phyloP scores from a whole-genome alignment of 108 stramenopile species.

The Parietichytrium sp. region DNA sequence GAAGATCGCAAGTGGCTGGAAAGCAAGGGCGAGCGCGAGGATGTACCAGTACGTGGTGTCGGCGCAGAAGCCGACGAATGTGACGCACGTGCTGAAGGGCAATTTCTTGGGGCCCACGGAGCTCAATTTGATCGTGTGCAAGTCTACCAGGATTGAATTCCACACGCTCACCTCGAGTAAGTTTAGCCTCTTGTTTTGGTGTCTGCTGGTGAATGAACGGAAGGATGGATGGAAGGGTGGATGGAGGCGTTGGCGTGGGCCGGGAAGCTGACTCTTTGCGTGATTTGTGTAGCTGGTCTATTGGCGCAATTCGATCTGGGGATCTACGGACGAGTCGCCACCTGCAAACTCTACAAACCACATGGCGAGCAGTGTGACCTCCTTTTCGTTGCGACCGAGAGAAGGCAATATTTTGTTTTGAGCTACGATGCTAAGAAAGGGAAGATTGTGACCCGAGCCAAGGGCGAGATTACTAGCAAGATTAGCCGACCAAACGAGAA shows the following conservation, averaged over 20 bases:
- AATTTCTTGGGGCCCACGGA: slow-evolving; percentile 50
- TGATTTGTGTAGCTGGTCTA: background rate
- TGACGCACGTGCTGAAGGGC: slow-evolving; percentile 52
- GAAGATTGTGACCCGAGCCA: background rate
- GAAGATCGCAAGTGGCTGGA: too few relatives aligned
- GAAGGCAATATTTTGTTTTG: slow-evolving; percentile 8
- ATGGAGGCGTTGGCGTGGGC: slow-evolving; percentile 48
- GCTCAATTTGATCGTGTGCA: slow-evolving; percentile 54
- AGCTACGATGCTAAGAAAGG: slow-evolving; percentile 17
- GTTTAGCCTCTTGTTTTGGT: slow-evolving; percentile 23
- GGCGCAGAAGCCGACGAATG: slow-evolving; percentile 59
- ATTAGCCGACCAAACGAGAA: slow-evolving; percentile 11
- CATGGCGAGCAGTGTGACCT: slow-evolving; percentile 50
- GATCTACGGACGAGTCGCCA: slow-evolving; percentile 23
- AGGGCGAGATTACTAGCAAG: slow-evolving; percentile 40
- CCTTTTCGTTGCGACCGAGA: slow-evolving; percentile 50
- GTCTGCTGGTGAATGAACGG: slow-evolving; percentile 33
- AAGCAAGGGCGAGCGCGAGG: too few relatives aligned
- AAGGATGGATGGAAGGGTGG: slow-evolving; percentile 25
- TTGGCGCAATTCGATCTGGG: slow-evolving; percentile 31
- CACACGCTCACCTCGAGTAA: slow-evolving; percentile 49
- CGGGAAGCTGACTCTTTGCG: background rate
- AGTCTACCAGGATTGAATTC: slow-evolving; percentile 51
- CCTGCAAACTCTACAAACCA: slow-evolving; percentile 38
- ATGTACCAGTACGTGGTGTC: slow-evolving; percentile 57